These are phyloP conservation scores for Rhizoclosmatium globosum DNA, from an alignment of 192 early-diverging fungal species.

Conservation along the genomic window DNA sequence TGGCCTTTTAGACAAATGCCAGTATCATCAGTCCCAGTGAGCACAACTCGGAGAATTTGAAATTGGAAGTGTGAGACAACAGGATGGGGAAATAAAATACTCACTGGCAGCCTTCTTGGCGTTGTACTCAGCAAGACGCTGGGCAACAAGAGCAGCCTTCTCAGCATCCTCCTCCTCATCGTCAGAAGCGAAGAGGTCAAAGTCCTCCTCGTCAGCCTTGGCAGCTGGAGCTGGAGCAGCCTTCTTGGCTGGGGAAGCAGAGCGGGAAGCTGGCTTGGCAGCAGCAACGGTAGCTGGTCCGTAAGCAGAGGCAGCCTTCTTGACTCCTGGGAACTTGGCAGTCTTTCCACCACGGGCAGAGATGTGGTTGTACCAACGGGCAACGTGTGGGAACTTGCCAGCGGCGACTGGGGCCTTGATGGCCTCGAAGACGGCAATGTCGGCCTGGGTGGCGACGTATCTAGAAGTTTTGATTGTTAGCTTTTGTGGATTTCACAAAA, in stretches of 20 bases:
- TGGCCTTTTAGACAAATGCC: constrained; percentile 44
- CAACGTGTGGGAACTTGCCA: constrained; percentile 81
- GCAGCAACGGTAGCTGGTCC: constrained; percentile 64
- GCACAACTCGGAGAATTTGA: constrained; percentile 5
- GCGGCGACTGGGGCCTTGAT: constrained; percentile 77
- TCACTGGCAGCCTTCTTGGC: constrained; percentile 85
- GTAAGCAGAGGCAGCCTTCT: constrained; percentile 59
- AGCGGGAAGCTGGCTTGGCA: constrained; percentile 38
- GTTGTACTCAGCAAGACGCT: constrained; percentile 90
- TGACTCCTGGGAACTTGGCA: constrained; percentile 55
- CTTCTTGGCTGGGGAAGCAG: constrained; percentile 48
- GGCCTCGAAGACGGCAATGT: constrained; percentile 86
- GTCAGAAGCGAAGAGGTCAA: constrained; percentile 96
- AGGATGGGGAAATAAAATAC: constrained; percentile 16
- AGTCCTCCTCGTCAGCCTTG: constrained; percentile 88
- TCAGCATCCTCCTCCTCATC: constrained; percentile 93
- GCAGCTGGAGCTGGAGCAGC: constrained; percentile 58
- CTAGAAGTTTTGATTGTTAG: constrained; percentile 36
- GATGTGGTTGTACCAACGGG: constrained; percentile 97
- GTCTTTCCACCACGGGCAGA: constrained; percentile 50
- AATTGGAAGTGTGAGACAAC: not conserved
- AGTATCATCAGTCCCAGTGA: constrained; percentile 38
- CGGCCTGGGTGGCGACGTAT: constrained; percentile 74
- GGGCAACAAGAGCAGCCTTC: constrained; percentile 85
- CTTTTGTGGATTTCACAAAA: not conserved